A percentile compares a stretch with the other conserved stretches of the same genome.
Evolutionary conservation across 192 early-diverging fungal genomes (phyloP).

Genomic region (Coemansia sp.): DNA sequence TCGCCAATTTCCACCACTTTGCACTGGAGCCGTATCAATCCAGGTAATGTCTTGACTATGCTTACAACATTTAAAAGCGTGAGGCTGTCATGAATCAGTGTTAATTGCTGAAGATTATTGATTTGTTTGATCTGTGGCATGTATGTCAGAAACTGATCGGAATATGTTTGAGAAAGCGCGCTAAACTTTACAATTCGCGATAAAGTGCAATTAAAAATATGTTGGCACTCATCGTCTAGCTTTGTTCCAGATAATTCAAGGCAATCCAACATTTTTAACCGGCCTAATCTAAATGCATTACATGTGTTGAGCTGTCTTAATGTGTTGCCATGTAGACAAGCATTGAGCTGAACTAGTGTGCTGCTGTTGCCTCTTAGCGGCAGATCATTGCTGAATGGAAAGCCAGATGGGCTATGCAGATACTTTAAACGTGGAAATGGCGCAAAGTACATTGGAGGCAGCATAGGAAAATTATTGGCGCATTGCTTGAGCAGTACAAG

Average conservation of each 20-base stretch:
- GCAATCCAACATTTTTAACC: background rate
- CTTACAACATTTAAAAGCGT: background rate
- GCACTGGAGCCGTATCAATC: background rate
- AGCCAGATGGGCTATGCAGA: background rate
- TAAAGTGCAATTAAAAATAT: background rate
- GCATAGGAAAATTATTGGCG: background rate
- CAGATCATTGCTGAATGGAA: constrained; percentile 7
- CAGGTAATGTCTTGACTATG: background rate
- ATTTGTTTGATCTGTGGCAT: background rate
- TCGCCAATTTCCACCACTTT: background rate
- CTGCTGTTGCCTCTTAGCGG: constrained; percentile 10
- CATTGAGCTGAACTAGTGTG: background rate
- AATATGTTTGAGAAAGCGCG: background rate
- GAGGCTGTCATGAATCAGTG: background rate
- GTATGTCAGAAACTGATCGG: background rate
- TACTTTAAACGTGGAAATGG: constrained; percentile 1
- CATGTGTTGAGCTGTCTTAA: background rate
- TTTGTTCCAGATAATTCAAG: background rate
- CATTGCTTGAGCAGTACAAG: background rate
- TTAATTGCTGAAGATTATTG: constrained; percentile 3
- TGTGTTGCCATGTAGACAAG: background rate
- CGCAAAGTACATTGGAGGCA: background rate
- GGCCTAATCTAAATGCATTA: background rate
- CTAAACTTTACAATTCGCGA: constrained; percentile 2
- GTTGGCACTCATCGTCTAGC: background rate